Percentiles rank a stretch among this genome's conserved stretches.
Evolutionary conservation across 495 filamentous ascomycete genomes (phyloP).

Genomic region (Aspergillus carlsbadensis): DNA sequence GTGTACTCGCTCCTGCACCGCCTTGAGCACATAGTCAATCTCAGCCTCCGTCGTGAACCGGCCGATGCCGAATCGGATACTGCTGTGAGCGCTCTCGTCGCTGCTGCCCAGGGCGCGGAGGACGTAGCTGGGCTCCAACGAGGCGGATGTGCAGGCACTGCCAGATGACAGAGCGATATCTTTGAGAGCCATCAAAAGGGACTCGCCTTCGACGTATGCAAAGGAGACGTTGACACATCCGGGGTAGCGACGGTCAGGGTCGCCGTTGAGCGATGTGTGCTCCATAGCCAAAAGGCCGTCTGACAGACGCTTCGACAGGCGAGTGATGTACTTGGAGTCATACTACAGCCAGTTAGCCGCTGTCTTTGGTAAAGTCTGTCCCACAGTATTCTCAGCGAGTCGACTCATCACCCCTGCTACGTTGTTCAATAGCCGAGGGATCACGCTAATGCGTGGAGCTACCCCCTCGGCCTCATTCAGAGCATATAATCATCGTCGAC

Average conservation of each 20-base stretch:
- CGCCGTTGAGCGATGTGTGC: slow-evolving; percentile 89
- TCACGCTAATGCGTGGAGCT: slow-evolving; percentile 40
- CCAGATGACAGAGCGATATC: slow-evolving; percentile 97
- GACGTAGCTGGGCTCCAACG: slow-evolving; percentile 94
- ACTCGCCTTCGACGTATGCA: slow-evolving; percentile 97
- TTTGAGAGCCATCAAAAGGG: slow-evolving; percentile 95
- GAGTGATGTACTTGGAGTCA: slow-evolving; percentile 78
- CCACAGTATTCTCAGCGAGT: not conserved
- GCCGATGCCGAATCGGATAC: slow-evolving; percentile 96
- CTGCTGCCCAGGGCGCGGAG: slow-evolving; percentile 90
- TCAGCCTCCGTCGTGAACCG: slow-evolving; percentile 93
- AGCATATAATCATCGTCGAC: slow-evolving; percentile 51
- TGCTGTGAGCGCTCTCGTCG: slow-evolving; percentile 96
- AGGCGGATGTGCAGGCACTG: slow-evolving; percentile 95
- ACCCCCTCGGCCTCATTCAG: slow-evolving; percentile 45
- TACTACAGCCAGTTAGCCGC: slow-evolving; percentile 57
- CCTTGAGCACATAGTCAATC: slow-evolving; percentile 97
- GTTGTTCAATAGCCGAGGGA: slow-evolving; percentile 44
- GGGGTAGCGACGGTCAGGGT: slow-evolving; percentile 79
- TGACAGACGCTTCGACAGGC: slow-evolving; percentile 77
- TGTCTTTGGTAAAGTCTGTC: not conserved
- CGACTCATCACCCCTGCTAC: slow-evolving; percentile 53
- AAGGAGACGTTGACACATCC: slow-evolving; percentile 99
- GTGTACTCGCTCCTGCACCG: slow-evolving; percentile 81
- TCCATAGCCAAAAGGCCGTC: slow-evolving; percentile 83